Percentiles rank a stretch among this genome's conserved stretches.
Evolutionary conservation across 2,329 filamentous ascomycete genomes (phyloP).

Genomic region (Plenodomus lindquistii): DNA sequence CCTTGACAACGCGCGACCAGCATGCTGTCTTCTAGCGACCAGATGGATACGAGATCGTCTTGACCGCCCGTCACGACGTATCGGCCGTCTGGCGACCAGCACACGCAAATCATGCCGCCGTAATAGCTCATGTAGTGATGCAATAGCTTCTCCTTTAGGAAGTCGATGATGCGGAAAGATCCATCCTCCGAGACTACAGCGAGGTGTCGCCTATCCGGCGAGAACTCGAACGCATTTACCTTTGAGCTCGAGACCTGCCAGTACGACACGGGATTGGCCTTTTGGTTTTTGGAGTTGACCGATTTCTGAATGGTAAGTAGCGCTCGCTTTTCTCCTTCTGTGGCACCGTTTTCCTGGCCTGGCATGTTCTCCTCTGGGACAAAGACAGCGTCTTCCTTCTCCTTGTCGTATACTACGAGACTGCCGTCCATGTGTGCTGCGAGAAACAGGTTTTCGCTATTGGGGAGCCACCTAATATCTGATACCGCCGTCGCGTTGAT

Average conservation of each 20-base stretch:
- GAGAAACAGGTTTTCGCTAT: slow-evolving; percentile 89
- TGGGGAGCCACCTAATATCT: slow-evolving; percentile 90
- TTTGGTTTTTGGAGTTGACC: slow-evolving; percentile 91
- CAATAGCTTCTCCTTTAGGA: slow-evolving; percentile 86
- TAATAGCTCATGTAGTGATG: slow-evolving; percentile 92
- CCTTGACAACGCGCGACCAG: slow-evolving; percentile 92
- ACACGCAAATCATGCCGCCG: slow-evolving; percentile 87
- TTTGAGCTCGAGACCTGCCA: slow-evolving; percentile 93
- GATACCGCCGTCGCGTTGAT: slow-evolving; percentile 86
- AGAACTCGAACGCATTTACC: slow-evolving; percentile 90
- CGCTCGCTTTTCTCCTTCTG: slow-evolving; percentile 40
- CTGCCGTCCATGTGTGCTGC: slow-evolving; percentile 91
- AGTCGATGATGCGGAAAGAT: slow-evolving; percentile 86
- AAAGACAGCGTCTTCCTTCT: slow-evolving; percentile 87
- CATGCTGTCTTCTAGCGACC: slow-evolving; percentile 81
- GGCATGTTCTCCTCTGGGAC: slow-evolving; percentile 63
- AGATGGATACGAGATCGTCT: slow-evolving; percentile 94
- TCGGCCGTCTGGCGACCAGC: slow-evolving; percentile 96
- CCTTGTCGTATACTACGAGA: slow-evolving; percentile 94
- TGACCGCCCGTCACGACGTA: slow-evolving; percentile 95
- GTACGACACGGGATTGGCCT: slow-evolving; percentile 84
- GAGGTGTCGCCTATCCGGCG: slow-evolving; percentile 82
- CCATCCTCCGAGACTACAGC: slow-evolving; percentile 93
- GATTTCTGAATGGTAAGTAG: slow-evolving; percentile 81
- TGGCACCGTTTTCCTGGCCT: slow-evolving; percentile 27